Evolutionary conservation across 139 green algal species (phyloP).

Genomic region (Micractinium conductrix): DNA sequence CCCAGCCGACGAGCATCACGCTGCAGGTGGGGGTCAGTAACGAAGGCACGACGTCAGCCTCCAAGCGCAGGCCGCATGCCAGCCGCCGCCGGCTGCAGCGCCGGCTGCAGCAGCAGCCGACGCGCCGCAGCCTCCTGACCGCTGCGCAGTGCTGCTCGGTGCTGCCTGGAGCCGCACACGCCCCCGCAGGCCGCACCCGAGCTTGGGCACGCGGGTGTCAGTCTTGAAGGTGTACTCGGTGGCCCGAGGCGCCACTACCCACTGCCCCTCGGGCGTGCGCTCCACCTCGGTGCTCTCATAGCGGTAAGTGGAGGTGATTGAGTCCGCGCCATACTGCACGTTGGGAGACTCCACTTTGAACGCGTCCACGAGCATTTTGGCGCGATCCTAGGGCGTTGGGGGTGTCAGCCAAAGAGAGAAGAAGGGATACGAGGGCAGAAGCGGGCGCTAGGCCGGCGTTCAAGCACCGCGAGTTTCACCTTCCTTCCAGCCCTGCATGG

Average conservation of each 20-base stretch:
- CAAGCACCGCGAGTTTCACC: too few relatives aligned
- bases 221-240: conserved; percentile 89
- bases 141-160: not conserved
- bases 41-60: not conserved
- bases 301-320: conserved; percentile 86
- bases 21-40: conserved; percentile 57
- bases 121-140: not conserved
- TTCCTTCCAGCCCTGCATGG: too few relatives aligned
- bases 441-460: too few relatives aligned
- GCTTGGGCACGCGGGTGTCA: conserved; percentile 89
- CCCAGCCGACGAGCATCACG: conserved; percentile 98
- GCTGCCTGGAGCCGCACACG: not conserved
- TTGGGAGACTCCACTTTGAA: conserved; percentile 89
- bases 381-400: too few relatives aligned
- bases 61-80: not conserved
- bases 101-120: not conserved
- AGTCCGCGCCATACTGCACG: conserved; percentile 84
- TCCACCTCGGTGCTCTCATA: conserved; percentile 87
- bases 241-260: conserved; percentile 77
- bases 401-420: too few relatives aligned
- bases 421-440: too few relatives aligned
- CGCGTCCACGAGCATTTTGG: conserved; percentile 37
- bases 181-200: conserved; percentile 78
- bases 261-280: conserved; percentile 67
- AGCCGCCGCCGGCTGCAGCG: not conserved